These are phyloP conservation scores for Herpetomonas tarakana DNA, from an alignment of 208 protist species.

Conservation along the genomic window DNA sequence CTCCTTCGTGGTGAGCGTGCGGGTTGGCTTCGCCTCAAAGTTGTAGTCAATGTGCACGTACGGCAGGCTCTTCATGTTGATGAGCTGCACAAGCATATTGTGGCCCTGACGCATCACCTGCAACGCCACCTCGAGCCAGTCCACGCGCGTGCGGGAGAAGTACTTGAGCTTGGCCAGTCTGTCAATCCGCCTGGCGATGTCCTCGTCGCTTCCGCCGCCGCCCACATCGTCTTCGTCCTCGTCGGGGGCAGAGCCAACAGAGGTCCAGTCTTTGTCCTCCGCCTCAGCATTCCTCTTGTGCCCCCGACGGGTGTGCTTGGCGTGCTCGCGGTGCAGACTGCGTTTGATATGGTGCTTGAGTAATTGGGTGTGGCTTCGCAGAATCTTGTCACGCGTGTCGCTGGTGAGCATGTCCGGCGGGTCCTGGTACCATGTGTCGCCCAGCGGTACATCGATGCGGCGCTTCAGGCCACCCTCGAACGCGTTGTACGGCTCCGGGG, in stretches of 20 bases:
- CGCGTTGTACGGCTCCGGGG: constrained; percentile 97
- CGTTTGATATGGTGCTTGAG: constrained; percentile 99
- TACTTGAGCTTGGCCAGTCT: constrained; percentile 97
- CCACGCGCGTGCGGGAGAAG: constrained; percentile 99
- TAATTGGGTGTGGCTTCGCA: constrained; percentile 99
- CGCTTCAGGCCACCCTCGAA: constrained; percentile 95
- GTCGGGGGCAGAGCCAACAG: background rate
- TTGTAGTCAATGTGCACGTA: constrained; percentile 99
- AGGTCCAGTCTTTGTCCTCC: constrained; percentile 5
- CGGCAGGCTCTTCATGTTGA: constrained; percentile 99
- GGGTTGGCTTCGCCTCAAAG: constrained; percentile 99
- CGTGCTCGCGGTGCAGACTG: constrained; percentile 91
- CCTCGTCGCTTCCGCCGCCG: constrained; percentile 11
- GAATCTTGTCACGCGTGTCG: constrained; percentile 89
- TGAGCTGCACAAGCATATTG: constrained; percentile 99
- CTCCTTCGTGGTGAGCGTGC: constrained; percentile 99
- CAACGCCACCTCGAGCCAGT: constrained; percentile 99
- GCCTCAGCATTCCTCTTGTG: constrained; percentile 8
- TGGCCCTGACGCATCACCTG: constrained; percentile 99
- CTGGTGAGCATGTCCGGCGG: constrained; percentile 76
- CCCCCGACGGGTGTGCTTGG: constrained; percentile 38
- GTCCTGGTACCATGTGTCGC: constrained; percentile 98
- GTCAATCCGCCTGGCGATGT: constrained; percentile 80
- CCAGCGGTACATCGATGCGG: constrained; percentile 98
- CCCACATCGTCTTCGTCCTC: constrained; percentile 1